A percentile compares a stretch with the other conserved stretches of the same genome.
phyloP scores from a whole-genome alignment of 495 filamentous ascomycete species.

The Neurospora sp. region DNA sequence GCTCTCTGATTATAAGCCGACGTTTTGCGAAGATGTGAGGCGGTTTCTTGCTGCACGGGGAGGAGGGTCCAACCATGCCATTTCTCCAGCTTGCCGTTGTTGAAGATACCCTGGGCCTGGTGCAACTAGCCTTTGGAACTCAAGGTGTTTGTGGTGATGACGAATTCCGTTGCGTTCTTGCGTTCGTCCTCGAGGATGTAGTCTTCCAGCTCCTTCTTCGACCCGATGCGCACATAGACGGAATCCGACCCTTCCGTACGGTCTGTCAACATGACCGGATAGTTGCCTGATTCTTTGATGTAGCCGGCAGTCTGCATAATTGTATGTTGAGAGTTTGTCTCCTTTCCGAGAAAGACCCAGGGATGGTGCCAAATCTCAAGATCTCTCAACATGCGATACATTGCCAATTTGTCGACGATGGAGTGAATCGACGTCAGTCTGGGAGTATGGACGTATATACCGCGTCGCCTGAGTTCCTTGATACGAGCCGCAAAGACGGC shows the following conservation, averaged over 20 bases:
- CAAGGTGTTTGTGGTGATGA: background rate
- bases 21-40: background rate
- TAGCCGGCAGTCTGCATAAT: background rate
- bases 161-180: background rate
- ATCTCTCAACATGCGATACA: background rate
- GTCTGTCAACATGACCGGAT: background rate
- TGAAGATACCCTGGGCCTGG: conserved; percentile 1
- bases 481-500: background rate
- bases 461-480: background rate
- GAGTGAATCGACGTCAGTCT: background rate
- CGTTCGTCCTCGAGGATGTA: background rate
- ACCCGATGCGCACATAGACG: background rate
- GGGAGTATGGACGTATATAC: background rate
- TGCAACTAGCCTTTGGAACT: background rate
- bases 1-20: background rate
- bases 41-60: background rate
- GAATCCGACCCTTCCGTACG: background rate
- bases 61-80: conserved; percentile 1
- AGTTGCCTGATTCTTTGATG: background rate
- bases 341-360: background rate
- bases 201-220: background rate
- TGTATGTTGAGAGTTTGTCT: background rate
- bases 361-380: background rate
- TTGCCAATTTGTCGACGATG: background rate
- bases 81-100: background rate